Evolutionary conservation across 2,329 filamentous ascomycete species (phyloP), one percentile per base, ranked within the genome.

Genomic region (Alternaria solani): DNA sequence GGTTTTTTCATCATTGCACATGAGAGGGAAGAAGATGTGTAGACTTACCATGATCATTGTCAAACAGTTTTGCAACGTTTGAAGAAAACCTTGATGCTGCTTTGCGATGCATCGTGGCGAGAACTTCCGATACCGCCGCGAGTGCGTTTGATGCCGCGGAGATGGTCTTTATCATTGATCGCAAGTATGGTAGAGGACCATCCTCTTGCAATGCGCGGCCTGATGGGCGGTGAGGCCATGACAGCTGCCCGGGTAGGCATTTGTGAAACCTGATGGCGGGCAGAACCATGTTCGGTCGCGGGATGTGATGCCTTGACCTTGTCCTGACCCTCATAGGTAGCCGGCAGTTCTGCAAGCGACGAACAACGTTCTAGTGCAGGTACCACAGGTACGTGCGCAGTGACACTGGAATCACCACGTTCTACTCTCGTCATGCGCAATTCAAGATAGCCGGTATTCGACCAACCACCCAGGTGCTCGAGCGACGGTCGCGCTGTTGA

Each of bases 51-150:
- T n/a, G 16, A 23, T 38, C 9, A 5, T 2, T 42, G n/a, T 77
- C 65, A 79, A 12, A 75, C 79, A 18, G 76, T 66, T 66, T 81
- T 86, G 32, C 80, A 80, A 73, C 85, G 86, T 72, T 89, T 88
- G 78, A 97, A 94, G 81, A 95, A 97, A 0, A 86, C 85, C 46
- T 92, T 88, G 68, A 97, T 86, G 18, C 86, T 92, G 72, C 86
- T 89, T 77, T 97, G 94, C 47, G 84, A 88, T 11, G 86, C 84
- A 75, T 97, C 93, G 73, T 92, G 89, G 57, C 85, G 84, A 39
- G 91, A 85, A 69, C 90, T 95, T 55, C 93, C 93, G 57, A 97
- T 91, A 4, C 93, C 93, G 30, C 92, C 92, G 25, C 90, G 83
- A 8, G 92, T 94, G 77, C 92, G 91, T 75, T 89, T 94, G 59